Evolutionary conservation across 2,329 filamentous ascomycete species (phyloP).

Genomic region (Aspergillus transmontanensis): DNA sequence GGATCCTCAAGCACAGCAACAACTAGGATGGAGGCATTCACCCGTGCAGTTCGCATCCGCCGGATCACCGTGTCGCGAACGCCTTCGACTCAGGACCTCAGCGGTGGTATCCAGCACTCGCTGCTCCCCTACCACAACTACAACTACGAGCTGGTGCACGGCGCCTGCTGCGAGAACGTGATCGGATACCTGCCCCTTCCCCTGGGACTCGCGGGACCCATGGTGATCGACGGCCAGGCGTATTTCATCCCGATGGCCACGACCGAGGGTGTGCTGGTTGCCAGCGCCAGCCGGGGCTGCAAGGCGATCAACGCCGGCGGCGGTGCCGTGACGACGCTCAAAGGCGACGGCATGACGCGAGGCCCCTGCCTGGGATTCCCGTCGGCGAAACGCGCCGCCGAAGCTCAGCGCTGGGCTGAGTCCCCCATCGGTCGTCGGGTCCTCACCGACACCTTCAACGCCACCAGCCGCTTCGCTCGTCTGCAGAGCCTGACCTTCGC

Average conservation of each 20-base stretch:
- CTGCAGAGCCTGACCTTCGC: no score
- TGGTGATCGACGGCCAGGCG: no score
- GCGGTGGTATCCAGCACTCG: neutral
- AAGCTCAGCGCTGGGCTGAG: neutral
- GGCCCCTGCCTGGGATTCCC: neutral
- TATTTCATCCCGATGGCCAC: no score
- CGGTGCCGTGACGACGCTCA: neutral
- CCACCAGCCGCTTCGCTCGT: no score
- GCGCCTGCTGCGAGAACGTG: neutral
- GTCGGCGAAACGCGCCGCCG: neutral
- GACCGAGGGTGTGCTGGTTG: no score
- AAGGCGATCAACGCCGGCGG: no score
- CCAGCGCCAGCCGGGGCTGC: no score
- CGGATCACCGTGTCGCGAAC: neutral
- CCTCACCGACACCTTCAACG: neutral
- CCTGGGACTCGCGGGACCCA: no score
- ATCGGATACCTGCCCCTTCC: neutral
- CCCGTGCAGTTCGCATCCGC: slow-evolving; percentile 82
- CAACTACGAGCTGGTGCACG: neutral
- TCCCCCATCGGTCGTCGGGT: neutral
- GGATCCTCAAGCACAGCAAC: slow-evolving; percentile 53
- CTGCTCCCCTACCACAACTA: neutral
- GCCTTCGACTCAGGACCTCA: neutral
- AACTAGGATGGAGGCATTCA: slow-evolving; percentile 55
- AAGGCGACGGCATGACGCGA: neutral